These are phyloP conservation scores for Rickenella mellea DNA, from an alignment of 768 basidiomycete species.

Conservation along the genomic window DNA sequence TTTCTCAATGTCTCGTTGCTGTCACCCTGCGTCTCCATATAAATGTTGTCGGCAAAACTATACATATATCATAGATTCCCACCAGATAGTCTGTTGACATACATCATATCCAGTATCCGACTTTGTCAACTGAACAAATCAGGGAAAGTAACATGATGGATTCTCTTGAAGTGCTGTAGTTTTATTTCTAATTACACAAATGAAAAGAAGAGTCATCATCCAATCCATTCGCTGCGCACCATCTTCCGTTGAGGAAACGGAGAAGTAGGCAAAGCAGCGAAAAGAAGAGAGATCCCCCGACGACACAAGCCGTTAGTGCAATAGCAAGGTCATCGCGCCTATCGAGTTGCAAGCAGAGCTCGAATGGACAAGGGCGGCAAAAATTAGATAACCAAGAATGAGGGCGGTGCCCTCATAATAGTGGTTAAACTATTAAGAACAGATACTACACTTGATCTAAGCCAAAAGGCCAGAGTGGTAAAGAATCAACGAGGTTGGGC, in stretches of 20 bases:
- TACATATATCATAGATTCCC: too few relatives aligned
- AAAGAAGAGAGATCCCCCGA: slow-evolving; percentile 14
- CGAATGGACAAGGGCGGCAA: slow-evolving; percentile 16
- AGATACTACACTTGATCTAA: slow-evolving; percentile 43
- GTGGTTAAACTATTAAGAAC: slow-evolving; percentile 30
- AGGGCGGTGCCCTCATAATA: slow-evolving; percentile 20
- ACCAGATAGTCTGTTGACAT: too few relatives aligned
- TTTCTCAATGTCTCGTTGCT: too few relatives aligned
- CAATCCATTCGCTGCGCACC: background rate
- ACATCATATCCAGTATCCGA: too few relatives aligned
- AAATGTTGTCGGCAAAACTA: too few relatives aligned
- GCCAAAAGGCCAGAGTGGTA: slow-evolving; percentile 31
- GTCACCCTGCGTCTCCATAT: too few relatives aligned
- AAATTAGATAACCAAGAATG: slow-evolving; percentile 23
- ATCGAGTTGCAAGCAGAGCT: slow-evolving; percentile 3
- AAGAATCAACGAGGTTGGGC: slow-evolving; percentile 1
- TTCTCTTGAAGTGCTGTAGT: too few relatives aligned
- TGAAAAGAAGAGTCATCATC: too few relatives aligned
- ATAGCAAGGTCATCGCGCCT: slow-evolving; percentile 2
- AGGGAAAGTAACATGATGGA: too few relatives aligned
- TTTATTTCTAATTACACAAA: too few relatives aligned
- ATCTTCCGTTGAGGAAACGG: background rate
- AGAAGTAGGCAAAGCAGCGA: slow-evolving; percentile 1
- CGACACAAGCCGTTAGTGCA: slow-evolving; percentile 14
- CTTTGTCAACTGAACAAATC: too few relatives aligned